Evolutionary conservation across 768 basidiomycete species (phyloP).

Genomic region (Trametes sanguinea): DNA sequence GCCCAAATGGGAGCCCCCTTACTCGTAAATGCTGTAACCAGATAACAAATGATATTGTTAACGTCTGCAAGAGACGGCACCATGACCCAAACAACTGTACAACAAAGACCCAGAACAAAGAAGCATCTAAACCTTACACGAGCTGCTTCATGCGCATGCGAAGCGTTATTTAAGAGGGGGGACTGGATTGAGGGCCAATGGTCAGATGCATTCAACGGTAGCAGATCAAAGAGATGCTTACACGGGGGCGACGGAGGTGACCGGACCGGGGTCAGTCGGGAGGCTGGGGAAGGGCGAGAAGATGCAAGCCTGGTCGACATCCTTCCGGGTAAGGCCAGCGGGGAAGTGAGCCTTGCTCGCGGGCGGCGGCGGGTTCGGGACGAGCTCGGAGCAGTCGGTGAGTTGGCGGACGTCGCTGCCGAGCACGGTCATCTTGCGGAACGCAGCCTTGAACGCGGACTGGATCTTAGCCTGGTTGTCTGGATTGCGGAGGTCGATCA

Average conservation of each 20-base stretch:
- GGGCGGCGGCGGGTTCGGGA: constrained; percentile 12
- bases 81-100: no score
- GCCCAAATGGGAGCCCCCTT: no score
- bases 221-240: constrained; percentile 18
- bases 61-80: no score
- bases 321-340: constrained; percentile 8
- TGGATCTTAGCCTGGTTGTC: constrained; percentile 26
- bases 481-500: neutral
- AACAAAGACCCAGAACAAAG: no score
- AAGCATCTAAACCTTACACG: no score
- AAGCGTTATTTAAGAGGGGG: constrained; percentile 2
- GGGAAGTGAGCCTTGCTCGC: constrained; percentile 18
- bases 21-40: neutral
- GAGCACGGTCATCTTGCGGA: constrained; percentile 33
- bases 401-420: constrained; percentile 24
- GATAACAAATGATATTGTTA: no score
- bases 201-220: neutral
- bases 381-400: constrained; percentile 18
- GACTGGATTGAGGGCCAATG: neutral
- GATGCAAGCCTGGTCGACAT: constrained; percentile 17
- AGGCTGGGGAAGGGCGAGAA: constrained; percentile 22
- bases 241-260: constrained; percentile 35
- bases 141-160: no score
- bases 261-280: constrained; percentile 33
- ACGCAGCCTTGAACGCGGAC: constrained; percentile 28